Percentiles rank a stretch among this genome's conserved stretches.
Evolutionary conservation across 495 filamentous ascomycete genomes (phyloP).

Genomic region (Astrothelium macrocarpum): DNA sequence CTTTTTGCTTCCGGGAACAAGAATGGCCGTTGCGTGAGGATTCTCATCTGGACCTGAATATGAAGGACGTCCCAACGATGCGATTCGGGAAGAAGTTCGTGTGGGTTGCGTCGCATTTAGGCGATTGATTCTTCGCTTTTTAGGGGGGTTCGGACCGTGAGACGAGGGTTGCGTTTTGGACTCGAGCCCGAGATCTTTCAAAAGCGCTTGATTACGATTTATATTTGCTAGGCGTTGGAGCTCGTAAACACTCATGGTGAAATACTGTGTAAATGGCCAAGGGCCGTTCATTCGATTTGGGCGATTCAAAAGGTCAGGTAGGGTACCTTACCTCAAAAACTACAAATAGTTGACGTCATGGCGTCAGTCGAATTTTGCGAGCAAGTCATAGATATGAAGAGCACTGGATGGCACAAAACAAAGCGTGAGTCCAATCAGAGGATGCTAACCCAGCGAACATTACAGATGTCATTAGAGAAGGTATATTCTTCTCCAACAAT

Average conservation of each 20-base stretch:
- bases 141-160: conserved; percentile 9
- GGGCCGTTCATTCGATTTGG: neutral
- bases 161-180: conserved; percentile 14
- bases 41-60: conserved; percentile 21
- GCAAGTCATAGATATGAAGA: no score
- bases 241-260: conserved; percentile 44
- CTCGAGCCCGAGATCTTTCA: conserved; percentile 34
- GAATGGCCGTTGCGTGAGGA: conserved; percentile 16
- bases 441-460: no score
- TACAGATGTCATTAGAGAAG: no score
- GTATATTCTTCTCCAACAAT: no score
- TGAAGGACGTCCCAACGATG: conserved; percentile 16
- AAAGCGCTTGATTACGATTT: conserved; percentile 42
- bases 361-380: neutral
- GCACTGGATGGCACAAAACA: no score
- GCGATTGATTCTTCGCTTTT: conserved; percentile 21
- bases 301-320: neutral
- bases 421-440: no score
- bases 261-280: neutral
- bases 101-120: conserved; percentile 20
- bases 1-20: neutral
- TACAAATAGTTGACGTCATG: neutral
- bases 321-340: neutral
- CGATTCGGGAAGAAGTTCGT: conserved; percentile 32
- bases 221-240: conserved; percentile 47